Evolutionary conservation across 495 filamentous ascomycete genomes (phyloP).

Genomic region (Hypoxylon lenormandii): DNA sequence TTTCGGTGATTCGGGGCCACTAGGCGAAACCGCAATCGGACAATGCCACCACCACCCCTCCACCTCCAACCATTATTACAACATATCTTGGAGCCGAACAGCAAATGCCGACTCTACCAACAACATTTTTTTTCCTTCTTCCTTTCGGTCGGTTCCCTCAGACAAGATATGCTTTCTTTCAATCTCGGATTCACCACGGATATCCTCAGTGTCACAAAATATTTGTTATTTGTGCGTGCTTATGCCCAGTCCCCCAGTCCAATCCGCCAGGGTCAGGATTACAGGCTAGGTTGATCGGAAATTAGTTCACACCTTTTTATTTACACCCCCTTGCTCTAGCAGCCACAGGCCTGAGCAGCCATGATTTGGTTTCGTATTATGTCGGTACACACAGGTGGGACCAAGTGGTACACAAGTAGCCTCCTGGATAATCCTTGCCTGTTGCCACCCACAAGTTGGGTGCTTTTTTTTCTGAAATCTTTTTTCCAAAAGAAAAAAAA

Average conservation of each 20-base stretch:
- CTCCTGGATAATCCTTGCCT: constrained; percentile 36
- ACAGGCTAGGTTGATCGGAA: constrained; percentile 1
- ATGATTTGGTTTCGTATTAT: constrained; percentile 47
- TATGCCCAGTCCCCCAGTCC: neutral
- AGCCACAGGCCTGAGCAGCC: too few relatives aligned
- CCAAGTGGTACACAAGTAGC: constrained; percentile 31
- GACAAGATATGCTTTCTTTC: neutral
- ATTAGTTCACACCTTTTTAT: neutral
- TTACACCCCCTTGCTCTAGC: constrained; percentile 20
- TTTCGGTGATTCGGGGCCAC: constrained; percentile 52
- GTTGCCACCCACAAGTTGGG: constrained; percentile 29
- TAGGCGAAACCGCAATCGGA: constrained; percentile 47
- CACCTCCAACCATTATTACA: constrained; percentile 12
- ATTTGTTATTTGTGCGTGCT: constrained; percentile 12
- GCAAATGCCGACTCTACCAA: neutral
- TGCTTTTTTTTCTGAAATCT: neutral
- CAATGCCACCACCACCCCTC: constrained; percentile 32
- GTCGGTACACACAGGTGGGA: constrained; percentile 38
- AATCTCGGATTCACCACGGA: neutral
- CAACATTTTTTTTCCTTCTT: constrained; percentile 1
- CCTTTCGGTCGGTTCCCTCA: too few relatives aligned
- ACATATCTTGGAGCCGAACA: constrained; percentile 4
- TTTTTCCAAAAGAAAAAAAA: constrained; percentile 11
- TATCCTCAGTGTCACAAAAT: neutral
- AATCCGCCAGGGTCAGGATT: neutral